phyloP scores from a whole-genome alignment of 129 eudicot genomes.

The Flaveria robusta region DNA sequence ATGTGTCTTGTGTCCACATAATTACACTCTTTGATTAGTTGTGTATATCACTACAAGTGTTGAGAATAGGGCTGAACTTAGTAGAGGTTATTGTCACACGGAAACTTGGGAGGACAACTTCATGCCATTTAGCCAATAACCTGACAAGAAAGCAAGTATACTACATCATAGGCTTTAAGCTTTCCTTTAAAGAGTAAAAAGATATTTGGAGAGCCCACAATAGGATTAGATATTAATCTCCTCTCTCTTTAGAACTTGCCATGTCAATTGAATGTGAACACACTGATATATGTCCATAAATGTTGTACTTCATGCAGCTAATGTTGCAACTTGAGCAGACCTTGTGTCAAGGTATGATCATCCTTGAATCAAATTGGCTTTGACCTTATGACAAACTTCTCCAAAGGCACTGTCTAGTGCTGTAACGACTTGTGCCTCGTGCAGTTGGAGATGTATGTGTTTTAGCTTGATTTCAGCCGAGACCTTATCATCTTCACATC shows the following conservation, averaged over 20 bases:
- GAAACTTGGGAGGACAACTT: too few species aligned
- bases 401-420: neutral
- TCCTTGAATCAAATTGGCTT: neutral
- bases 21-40: too few species aligned
- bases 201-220: neutral
- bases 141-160: neutral
- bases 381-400: neutral
- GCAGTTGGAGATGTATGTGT: neutral
- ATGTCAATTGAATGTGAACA: neutral
- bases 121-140: neutral
- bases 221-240: neutral
- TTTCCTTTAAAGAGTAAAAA: neutral
- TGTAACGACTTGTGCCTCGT: neutral
- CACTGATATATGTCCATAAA: neutral
- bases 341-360: neutral
- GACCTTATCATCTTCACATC: constrained; percentile 3
- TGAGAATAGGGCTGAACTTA: too few species aligned
- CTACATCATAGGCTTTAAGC: neutral
- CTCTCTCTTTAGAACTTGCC: neutral
- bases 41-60: too few species aligned
- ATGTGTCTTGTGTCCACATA: neutral
- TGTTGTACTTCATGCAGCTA: neutral
- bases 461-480: neutral
- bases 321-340: constrained; percentile 3
- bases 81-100: too few species aligned